Evolutionary conservation across 768 basidiomycete genomes (phyloP), one percentile per base, ranked within the genome.

Genomic region (Auricularia sp.): DNA sequence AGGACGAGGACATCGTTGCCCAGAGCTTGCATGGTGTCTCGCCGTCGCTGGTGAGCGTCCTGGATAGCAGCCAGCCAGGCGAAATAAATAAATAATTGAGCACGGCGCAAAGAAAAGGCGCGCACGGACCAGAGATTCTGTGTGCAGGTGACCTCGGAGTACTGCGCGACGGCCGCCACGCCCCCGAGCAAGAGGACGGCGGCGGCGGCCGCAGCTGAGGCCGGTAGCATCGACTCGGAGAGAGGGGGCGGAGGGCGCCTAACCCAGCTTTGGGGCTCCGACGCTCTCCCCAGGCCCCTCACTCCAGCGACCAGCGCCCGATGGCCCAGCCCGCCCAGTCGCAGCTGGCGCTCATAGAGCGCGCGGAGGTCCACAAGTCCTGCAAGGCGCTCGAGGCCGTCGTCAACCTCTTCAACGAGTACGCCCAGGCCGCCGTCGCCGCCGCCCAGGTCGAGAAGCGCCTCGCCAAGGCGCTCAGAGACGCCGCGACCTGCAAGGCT

Each of bases 321-420:
- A 59, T 59, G 56, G 56, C 56, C 56, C 39, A 42, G 47, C 47
- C 47, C 11, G 13, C 56, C 24, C 56, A 14, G 14, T 2, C n/a
- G 54, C 62, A 63, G 36, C 68, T 67, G 1, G 66, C 72, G 21
- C 73, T 87, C 8, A 81, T 83, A 7, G 90, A 91, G 64, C 82
- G 88, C 24, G 72, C 77, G 18, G 89, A 92, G 67, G 81, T 92
- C 14, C 90, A 92, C 79, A 92, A 87, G 74, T 85, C 88, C 5
- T 91, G 91, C 80, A 88, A 86, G 72, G 80, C 88, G 2, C 77
- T 92, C 64, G 90, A 92, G 68, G 77, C 78, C 11, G 81, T 92
- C 36, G 81, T 89, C 65, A 81, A 78, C 67, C 75, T 85, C 59
- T 78, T 92, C 65, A 85, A 83, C 70, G 88, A 90, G 73, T 92